A percentile compares a stretch with the other conserved stretches of the same genome.
These are phyloP conservation scores for Kitagawia praeruptora DNA, from an alignment of 129 eudicot genomes.

Conservation along the genomic window DNA sequence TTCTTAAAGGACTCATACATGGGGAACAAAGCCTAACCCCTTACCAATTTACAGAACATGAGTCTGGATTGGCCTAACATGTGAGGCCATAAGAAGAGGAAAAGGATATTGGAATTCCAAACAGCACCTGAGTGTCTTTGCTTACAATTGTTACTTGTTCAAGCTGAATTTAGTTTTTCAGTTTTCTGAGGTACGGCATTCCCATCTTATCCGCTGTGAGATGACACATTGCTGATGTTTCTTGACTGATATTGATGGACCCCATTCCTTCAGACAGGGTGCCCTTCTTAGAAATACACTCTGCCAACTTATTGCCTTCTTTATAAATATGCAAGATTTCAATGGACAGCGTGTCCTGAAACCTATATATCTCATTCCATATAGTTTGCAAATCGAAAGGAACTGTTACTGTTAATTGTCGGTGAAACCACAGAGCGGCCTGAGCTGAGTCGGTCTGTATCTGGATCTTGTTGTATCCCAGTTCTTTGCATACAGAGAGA, in stretches of 20 bases:
- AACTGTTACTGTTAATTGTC: background rate
- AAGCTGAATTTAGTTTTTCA: background rate
- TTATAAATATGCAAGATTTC: background rate
- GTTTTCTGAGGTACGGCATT: background rate
- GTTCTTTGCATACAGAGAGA: background rate
- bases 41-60: background rate
- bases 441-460: conserved; percentile 2
- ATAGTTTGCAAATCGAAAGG: background rate
- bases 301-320: background rate
- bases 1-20: too few relatives aligned
- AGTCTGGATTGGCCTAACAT: background rate
- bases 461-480: background rate
- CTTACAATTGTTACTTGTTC: background rate
- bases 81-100: background rate
- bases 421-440: background rate
- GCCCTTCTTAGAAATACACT: background rate
- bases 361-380: background rate
- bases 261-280: background rate
- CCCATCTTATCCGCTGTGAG: background rate
- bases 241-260: background rate
- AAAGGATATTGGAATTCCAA: background rate
- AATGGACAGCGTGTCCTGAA: background rate
- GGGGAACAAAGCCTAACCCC: background rate
- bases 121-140: background rate
- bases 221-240: background rate